Evolutionary conservation across 2,329 filamentous ascomycete species (phyloP), one percentile per base, ranked within the genome.

Genomic region (Exophiala lecanii-corni): DNA sequence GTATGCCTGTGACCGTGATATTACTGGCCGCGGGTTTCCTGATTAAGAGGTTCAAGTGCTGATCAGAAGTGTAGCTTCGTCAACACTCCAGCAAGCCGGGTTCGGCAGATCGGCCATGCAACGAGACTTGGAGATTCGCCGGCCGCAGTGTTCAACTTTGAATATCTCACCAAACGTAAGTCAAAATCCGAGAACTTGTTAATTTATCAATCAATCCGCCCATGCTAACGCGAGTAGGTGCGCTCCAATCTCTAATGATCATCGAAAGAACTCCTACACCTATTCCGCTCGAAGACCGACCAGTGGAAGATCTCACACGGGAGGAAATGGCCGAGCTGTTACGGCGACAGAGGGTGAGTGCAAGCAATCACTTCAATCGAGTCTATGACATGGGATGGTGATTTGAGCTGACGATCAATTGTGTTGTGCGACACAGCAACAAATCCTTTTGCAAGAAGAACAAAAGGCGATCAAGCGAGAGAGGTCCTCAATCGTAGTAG

Each of bases 181-280:
- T 13, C n/a, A 9, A 28, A 28, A n/a, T 28, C 9, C 9, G 9
- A 9, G 25, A n/a, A n/a, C 25, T n/a, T n/a, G 9, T 28, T n/a
- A n/a, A n/a, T 9, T n/a, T 28, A 28, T 28, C 9, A 28, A 28
- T 9, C 9, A n/a, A 28, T 28, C 25, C 25, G n/a, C n/a, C n/a
- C n/a, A n/a, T n/a, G n/a, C n/a, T n/a, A n/a, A n/a, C n/a, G n/a
- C n/a, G n/a, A n/a, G n/a, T 19, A 59, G 58, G 47, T 10, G 46
- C 54, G 13, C 52, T 68, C 1, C 56, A 65, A 43, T 50, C 57
- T 1, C 54, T 66, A 2, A 31, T 57, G 3, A 48, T 68, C 23
- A 57, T 67, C 7, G 42, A 39, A 9, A 31, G 47, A 9, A 45
- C 45, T 1, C 59, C 58, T 1, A 57, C 47, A 9, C 62, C 60